Evolutionary conservation across 768 basidiomycete species (phyloP).

Genomic region (Leccinum arenicola): DNA sequence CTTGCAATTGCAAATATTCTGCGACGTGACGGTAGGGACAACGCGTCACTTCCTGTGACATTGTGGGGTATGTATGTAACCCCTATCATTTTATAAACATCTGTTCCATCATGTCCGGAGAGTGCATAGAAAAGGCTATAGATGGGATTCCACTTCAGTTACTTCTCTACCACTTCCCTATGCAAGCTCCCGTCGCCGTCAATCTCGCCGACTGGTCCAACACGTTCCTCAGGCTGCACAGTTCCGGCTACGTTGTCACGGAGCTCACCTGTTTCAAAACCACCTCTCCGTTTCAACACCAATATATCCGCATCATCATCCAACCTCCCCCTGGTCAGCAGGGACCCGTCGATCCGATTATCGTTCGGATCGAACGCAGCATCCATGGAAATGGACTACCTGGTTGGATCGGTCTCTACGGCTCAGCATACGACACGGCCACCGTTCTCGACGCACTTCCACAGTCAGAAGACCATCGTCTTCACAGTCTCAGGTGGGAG

Average conservation of each 20-base stretch:
- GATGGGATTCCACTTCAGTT: neutral
- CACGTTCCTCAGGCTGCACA: neutral
- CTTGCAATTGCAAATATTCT: too few species aligned
- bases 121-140: neutral
- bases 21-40: too few species aligned
- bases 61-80: too few species aligned
- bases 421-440: neutral
- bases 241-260: neutral
- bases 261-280: neutral
- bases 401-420: neutral
- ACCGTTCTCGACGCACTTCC: neutral
- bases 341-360: neutral
- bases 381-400: neutral
- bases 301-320: neutral
- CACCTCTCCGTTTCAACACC: neutral
- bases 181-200: neutral
- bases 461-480: neutral
- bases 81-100: neutral
- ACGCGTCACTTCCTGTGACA: too few species aligned
- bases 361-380: neutral
- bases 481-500: neutral
- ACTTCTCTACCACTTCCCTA: neutral
- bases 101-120: neutral
- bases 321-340: neutral
- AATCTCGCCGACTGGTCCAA: neutral